Evolutionary conservation across 1,284 basidiomycete genomes (phyloP).

Genomic region (Sanghuangporus sanghuang): DNA sequence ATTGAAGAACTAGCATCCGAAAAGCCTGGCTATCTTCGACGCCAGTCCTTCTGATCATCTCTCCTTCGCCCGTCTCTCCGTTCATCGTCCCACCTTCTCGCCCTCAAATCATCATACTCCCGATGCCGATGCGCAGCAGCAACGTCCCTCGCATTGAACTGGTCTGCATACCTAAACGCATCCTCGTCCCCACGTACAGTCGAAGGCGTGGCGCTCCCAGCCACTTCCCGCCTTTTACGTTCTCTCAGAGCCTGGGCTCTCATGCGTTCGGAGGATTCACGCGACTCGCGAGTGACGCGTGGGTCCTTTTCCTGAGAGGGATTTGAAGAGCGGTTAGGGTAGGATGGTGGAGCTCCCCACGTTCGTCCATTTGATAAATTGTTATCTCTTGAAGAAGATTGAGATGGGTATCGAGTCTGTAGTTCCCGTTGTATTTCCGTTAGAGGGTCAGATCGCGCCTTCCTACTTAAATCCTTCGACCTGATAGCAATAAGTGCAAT

Average conservation of each 20-base stretch:
- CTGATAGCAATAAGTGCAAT: constrained; percentile 30
- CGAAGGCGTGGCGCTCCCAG: constrained; percentile 62
- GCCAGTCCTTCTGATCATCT: not conserved
- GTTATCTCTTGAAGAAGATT: constrained; percentile 8
- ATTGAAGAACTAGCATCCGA: no score
- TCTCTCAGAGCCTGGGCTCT: constrained; percentile 65
- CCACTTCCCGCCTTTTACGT: constrained; percentile 55
- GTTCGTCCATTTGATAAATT: constrained; percentile 17
- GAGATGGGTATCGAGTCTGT: constrained; percentile 31
- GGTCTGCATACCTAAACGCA: constrained; percentile 53
- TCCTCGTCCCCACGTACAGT: constrained; percentile 49
- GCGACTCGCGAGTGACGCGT: constrained; percentile 51
- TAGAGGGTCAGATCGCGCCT: constrained; percentile 64
- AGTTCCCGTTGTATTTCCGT: constrained; percentile 68
- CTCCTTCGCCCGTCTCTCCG: not conserved
- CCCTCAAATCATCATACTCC: not conserved
- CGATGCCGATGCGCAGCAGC: constrained; percentile 55
- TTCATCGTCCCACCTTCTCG: not conserved
- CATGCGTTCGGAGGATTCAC: constrained; percentile 68
- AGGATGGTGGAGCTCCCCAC: constrained; percentile 23
- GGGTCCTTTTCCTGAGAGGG: constrained; percentile 25
- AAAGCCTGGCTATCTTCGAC: not conserved
- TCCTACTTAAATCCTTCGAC: constrained; percentile 54
- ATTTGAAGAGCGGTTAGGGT: constrained; percentile 22
- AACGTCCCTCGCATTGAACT: constrained; percentile 66